Percentiles rank a stretch among this genome's conserved stretches.
phyloP scores from a whole-genome alignment of 2,329 filamentous ascomycete species.

The Beauveria scarabaeidicola region DNA sequence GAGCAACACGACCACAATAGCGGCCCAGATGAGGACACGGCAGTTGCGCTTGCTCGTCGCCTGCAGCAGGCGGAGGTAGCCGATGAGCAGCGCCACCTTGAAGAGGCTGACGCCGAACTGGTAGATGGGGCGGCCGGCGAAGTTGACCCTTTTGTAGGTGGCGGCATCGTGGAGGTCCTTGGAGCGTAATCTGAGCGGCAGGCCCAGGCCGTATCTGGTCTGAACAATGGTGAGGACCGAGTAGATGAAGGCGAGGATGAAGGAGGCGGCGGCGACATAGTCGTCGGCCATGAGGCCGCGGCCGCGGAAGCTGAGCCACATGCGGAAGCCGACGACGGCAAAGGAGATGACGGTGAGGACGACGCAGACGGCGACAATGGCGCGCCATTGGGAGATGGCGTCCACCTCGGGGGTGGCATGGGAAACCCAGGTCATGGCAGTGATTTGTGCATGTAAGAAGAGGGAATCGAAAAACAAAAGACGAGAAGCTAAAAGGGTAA shows the following conservation, averaged over 20 bases:
- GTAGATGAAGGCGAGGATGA: constrained; percentile 40
- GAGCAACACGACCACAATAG: constrained; percentile 34
- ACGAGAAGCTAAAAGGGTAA: background rate
- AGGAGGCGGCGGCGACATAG: constrained; percentile 31
- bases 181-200: constrained; percentile 37
- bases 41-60: constrained; percentile 38
- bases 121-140: constrained; percentile 44
- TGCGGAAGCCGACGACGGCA: constrained; percentile 30
- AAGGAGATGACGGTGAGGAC: constrained; percentile 36
- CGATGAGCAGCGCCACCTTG: constrained; percentile 45
- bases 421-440: constrained; percentile 41
- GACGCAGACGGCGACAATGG: constrained; percentile 39
- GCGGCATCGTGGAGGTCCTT: constrained; percentile 24
- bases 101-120: constrained; percentile 48
- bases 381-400: constrained; percentile 36
- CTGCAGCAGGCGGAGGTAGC: constrained; percentile 43
- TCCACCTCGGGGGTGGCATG: constrained; percentile 40
- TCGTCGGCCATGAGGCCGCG: constrained; percentile 40
- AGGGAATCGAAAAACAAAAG: too few species aligned
- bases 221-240: constrained; percentile 42
- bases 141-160: constrained; percentile 42
- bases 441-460: background rate
- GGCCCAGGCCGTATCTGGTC: constrained; percentile 44
- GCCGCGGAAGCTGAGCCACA: constrained; percentile 33
- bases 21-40: constrained; percentile 33